Evolutionary conservation across 495 filamentous ascomycete genomes (phyloP).

Genomic region (Aspergillus asperescens): DNA sequence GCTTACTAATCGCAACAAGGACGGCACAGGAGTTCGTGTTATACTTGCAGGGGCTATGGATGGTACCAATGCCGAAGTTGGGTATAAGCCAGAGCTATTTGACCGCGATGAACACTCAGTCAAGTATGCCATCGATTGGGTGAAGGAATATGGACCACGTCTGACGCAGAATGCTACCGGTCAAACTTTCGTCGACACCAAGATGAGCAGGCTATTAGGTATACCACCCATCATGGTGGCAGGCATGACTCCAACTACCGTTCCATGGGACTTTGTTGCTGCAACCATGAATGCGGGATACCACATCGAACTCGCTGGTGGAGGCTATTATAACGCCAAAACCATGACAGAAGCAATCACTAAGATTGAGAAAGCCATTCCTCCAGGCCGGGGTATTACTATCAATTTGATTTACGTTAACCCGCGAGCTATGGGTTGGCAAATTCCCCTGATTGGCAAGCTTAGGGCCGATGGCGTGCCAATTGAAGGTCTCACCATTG

Average conservation of each 20-base stretch:
- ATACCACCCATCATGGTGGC: constrained; percentile 89
- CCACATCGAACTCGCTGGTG: constrained; percentile 83
- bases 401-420: constrained; percentile 97
- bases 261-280: constrained; percentile 93
- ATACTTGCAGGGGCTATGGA: constrained; percentile 89
- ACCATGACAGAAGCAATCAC: constrained; percentile 81
- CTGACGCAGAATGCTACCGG: constrained; percentile 83
- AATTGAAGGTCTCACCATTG: constrained; percentile 91
- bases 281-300: constrained; percentile 94
- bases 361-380: constrained; percentile 85
- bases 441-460: constrained; percentile 84
- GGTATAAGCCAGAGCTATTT: constrained; percentile 95
- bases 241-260: constrained; percentile 93
- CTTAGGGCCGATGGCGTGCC: constrained; percentile 84
- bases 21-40: constrained; percentile 92
- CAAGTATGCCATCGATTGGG: constrained; percentile 96
- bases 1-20: constrained; percentile 97
- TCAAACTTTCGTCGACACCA: constrained; percentile 89
- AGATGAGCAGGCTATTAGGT: constrained; percentile 90
- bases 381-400: constrained; percentile 86
- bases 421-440: constrained; percentile 94
- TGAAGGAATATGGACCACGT: constrained; percentile 86
- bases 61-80: constrained; percentile 82
- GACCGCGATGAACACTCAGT: constrained; percentile 92
- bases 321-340: constrained; percentile 90